Evolutionary conservation across 768 basidiomycete species (phyloP).

Genomic region (Chiua virens): DNA sequence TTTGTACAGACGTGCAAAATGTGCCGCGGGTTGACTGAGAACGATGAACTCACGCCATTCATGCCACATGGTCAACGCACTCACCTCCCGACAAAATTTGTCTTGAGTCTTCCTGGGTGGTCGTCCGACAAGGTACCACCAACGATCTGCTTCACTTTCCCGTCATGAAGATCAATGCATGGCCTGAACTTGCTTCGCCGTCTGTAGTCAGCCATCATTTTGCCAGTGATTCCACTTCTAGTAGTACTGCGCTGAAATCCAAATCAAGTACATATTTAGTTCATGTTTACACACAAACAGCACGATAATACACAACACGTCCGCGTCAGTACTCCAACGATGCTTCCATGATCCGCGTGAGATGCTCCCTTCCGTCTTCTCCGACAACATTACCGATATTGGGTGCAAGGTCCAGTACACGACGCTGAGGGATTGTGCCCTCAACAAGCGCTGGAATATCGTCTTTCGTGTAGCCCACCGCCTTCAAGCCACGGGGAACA

Average conservation of each 20-base stretch:
- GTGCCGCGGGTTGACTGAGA: slow-evolving; percentile 68
- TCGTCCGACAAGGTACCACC: slow-evolving; percentile 86
- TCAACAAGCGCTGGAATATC: slow-evolving; percentile 81
- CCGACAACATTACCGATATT: slow-evolving; percentile 82
- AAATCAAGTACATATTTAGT: background rate
- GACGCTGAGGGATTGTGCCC: slow-evolving; percentile 88
- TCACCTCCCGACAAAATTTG: slow-evolving; percentile 90
- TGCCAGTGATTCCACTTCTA: background rate
- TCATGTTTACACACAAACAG: slow-evolving; percentile 10
- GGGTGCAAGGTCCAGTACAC: slow-evolving; percentile 92
- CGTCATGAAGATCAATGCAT: slow-evolving; percentile 95
- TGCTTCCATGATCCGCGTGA: slow-evolving; percentile 76
- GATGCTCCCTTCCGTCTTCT: slow-evolving; percentile 79
- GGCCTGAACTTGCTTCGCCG: slow-evolving; percentile 69
- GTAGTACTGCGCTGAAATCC: background rate
- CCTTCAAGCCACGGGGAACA: slow-evolving; percentile 83
- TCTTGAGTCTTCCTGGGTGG: slow-evolving; percentile 60
- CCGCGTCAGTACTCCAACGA: slow-evolving; percentile 68
- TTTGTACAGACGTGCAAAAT: slow-evolving; percentile 81
- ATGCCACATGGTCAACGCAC: slow-evolving; percentile 1
- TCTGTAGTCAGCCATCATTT: slow-evolving; percentile 20
- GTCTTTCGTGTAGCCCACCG: slow-evolving; percentile 66
- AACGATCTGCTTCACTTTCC: slow-evolving; percentile 97
- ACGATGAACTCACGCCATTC: slow-evolving; percentile 4
- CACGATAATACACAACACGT: slow-evolving; percentile 4